Conservation (phyloP, 768 basidiomycete species). For the Guyanaporus albipodus region DNA sequence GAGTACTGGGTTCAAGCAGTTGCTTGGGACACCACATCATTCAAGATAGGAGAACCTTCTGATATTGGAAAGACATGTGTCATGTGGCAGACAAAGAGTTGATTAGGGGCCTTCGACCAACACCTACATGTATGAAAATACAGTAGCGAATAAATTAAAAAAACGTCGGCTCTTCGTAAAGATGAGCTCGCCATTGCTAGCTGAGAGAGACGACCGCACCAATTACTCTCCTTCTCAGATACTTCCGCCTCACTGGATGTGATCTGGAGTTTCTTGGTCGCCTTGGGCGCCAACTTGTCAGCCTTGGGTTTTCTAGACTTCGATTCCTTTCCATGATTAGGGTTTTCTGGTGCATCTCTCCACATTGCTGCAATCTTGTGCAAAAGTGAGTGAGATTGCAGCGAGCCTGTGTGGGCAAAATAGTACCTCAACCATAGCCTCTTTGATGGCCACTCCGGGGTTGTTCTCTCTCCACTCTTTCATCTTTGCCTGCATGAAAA, state of each 20-base stretch:
- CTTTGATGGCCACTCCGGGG: conserved; percentile 43
- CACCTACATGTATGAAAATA: conserved; percentile 5
- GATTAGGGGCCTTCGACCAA: neutral
- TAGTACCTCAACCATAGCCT: conserved; percentile 49
- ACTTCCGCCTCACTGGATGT: conserved; percentile 22
- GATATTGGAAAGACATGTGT: conserved; percentile 6
- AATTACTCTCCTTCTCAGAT: conserved; percentile 24
- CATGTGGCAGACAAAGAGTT: conserved; percentile 13
- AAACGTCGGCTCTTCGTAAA: neutral
- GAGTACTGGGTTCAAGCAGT: too few species aligned
- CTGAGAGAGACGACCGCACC: neutral
- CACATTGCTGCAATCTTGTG: conserved; percentile 52
- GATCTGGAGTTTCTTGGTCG: conserved; percentile 14
- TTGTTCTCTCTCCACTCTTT: conserved; percentile 54
- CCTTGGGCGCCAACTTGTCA: conserved; percentile 2
- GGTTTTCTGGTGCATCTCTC: conserved; percentile 60
- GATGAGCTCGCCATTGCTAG: neutral
- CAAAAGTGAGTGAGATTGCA: conserved; percentile 3
- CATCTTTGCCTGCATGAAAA: conserved; percentile 54
- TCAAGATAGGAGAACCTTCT: conserved; percentile 16
- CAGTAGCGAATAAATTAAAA: conserved; percentile 11
- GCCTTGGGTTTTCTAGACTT: conserved; percentile 47
- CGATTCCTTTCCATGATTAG: conserved; percentile 53
- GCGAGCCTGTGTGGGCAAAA: conserved; percentile 10
- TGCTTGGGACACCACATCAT: too few species aligned